These are phyloP conservation scores for Lenzites betulinus DNA, from an alignment of 768 basidiomycete species.

Conservation along the genomic window DNA sequence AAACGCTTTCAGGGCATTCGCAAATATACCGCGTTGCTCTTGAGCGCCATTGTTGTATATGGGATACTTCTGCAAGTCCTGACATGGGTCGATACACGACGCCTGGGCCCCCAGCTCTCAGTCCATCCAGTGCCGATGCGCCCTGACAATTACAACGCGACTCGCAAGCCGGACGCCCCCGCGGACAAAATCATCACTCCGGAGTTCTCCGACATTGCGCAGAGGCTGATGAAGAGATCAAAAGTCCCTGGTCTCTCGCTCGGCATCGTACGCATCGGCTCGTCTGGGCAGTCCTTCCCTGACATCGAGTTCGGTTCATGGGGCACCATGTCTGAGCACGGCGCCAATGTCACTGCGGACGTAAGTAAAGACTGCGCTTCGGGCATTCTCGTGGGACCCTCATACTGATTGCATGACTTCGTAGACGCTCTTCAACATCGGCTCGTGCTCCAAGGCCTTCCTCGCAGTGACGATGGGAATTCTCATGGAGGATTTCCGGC, in stretches of 20 bases:
- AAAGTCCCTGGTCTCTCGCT: slow-evolving; percentile 11
- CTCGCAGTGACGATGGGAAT: slow-evolving; percentile 29
- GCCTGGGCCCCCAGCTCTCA: no score
- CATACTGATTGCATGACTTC: background rate
- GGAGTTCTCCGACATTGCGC: background rate
- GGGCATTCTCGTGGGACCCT: no score
- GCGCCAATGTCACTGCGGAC: slow-evolving; percentile 6
- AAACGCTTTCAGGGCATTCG: background rate
- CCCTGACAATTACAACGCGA: no score
- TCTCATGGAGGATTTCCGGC: slow-evolving; percentile 36
- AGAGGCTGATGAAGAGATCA: background rate
- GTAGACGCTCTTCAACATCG: slow-evolving; percentile 36
- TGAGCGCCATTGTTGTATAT: background rate
- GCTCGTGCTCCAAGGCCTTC: slow-evolving; percentile 37
- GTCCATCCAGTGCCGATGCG: no score
- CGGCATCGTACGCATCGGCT: slow-evolving; percentile 8
- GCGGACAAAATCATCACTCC: slow-evolving; percentile 1
- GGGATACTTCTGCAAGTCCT: background rate
- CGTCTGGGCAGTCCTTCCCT: background rate
- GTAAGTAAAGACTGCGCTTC: background rate
- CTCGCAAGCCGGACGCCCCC: background rate
- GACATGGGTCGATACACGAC: background rate
- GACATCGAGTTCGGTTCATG: slow-evolving; percentile 9
- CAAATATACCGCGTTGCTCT: background rate
- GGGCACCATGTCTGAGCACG: slow-evolving; percentile 18